Conservation (phyloP, 306 rosid species). For the Lathyrus tuberosus region DNA sequence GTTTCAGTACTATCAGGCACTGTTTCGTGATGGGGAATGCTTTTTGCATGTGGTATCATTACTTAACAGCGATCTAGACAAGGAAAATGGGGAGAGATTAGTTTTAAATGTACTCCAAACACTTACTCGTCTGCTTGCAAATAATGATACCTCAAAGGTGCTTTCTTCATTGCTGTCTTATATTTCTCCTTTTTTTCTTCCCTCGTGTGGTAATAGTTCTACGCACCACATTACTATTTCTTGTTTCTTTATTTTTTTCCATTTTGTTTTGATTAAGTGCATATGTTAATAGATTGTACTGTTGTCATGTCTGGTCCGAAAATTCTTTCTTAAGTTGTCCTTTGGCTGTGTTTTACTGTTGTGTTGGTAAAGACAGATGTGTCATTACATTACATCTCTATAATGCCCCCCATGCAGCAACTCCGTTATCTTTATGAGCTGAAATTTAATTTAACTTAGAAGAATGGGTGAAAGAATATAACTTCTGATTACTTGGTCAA, state of each 20-base stretch:
- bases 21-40: conserved; percentile 97
- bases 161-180: background rate
- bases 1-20: conserved; percentile 86
- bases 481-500: background rate
- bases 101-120: conserved; percentile 91
- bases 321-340: conserved; percentile 13
- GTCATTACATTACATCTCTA: background rate
- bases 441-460: background rate
- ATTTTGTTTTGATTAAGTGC: conserved; percentile 18
- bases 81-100: conserved; percentile 67
- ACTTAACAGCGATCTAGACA: conserved; percentile 77
- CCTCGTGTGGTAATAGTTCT: background rate
- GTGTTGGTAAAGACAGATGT: background rate
- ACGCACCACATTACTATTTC: background rate
- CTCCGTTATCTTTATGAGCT: background rate
- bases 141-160: conserved; percentile 90
- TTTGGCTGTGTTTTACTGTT: conserved; percentile 31
- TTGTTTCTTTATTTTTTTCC: background rate
- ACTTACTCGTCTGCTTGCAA: conserved; percentile 84
- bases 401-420: conserved; percentile 9
- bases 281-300: conserved; percentile 2
- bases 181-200: conserved; percentile 8
- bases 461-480: conserved; percentile 3
- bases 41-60: conserved; percentile 95
- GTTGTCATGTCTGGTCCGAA: conserved; percentile 13